phyloP scores from a whole-genome alignment of 1,139 yeast genomes.

The Zhuliangozyma parablackwelliae region DNA sequence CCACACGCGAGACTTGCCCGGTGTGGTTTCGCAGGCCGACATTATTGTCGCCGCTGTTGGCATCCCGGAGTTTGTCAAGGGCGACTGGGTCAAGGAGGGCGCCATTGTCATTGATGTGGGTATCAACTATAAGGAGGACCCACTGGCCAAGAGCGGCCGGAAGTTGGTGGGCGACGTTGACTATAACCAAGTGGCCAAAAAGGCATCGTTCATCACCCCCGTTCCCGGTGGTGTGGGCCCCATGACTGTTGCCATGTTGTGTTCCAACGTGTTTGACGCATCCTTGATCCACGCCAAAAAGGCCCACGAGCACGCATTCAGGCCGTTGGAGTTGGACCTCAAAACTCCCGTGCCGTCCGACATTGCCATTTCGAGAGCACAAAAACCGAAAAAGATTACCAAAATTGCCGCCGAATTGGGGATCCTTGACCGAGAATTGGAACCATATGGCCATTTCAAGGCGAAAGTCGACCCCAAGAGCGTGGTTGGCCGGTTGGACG shows the following conservation, averaged over 20 bases:
- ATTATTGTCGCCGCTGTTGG: conserved; percentile 78
- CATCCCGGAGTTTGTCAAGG: conserved; percentile 62
- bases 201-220: conserved; percentile 66
- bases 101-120: conserved; percentile 77
- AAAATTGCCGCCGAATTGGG: conserved; percentile 65
- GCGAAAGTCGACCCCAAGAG: conserved; percentile 63
- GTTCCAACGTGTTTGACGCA: conserved; percentile 62
- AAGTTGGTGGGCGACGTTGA: conserved; percentile 78
- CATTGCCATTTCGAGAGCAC: conserved; percentile 69
- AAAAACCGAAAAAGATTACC: conserved; percentile 62
- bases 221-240: conserved; percentile 92
- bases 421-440: conserved; percentile 57
- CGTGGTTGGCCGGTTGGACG: conserved; percentile 54
- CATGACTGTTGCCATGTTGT: conserved; percentile 82
- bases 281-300: conserved; percentile 53
- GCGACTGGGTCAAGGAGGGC: conserved; percentile 67
- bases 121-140: conserved; percentile 66
- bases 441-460: conserved; percentile 68
- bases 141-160: conserved; percentile 58
- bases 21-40: conserved; percentile 58
- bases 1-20: conserved; percentile 48
- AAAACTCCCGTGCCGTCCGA: conserved; percentile 69
- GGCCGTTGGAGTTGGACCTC: conserved; percentile 48
- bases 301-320: conserved; percentile 42
- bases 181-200: conserved; percentile 50